Evolutionary conservation across 805 yeast species (phyloP).

Genomic region (Wickerhamiella sergipiensis): DNA sequence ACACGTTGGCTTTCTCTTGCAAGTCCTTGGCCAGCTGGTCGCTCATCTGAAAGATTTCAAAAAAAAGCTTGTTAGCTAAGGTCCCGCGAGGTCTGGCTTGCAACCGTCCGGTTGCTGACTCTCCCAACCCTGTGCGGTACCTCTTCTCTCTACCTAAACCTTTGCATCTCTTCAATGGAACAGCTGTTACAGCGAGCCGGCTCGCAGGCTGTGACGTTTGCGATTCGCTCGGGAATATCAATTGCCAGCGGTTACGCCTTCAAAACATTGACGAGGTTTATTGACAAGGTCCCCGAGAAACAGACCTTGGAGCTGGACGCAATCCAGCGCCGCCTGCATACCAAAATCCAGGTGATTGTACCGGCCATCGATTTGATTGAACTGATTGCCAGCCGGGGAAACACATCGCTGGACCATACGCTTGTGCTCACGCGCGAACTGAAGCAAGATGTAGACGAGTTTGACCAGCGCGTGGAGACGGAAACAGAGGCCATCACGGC

Average conservation of each 20-base stretch:
- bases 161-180: too few relatives aligned
- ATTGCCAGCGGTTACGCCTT: constrained; percentile 63
- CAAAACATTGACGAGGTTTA: constrained; percentile 42
- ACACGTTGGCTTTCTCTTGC: constrained; percentile 18
- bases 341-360: constrained; percentile 46
- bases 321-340: constrained; percentile 34
- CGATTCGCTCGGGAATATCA: constrained; percentile 61
- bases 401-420: constrained; percentile 34
- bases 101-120: too few relatives aligned
- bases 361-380: constrained; percentile 57
- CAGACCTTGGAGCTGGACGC: constrained; percentile 34
- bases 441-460: constrained; percentile 42
- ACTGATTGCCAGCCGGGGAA: constrained; percentile 29
- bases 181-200: constrained; percentile 34
- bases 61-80: background rate
- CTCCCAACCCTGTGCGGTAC: too few relatives aligned
- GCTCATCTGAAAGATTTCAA: constrained; percentile 9
- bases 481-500: constrained; percentile 24
- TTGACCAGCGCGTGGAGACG: constrained; percentile 36
- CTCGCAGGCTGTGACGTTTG: constrained; percentile 66
- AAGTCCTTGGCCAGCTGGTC: constrained; percentile 18
- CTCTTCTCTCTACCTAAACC: background rate
- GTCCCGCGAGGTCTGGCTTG: too few relatives aligned
- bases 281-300: constrained; percentile 29
- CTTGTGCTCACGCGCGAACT: constrained; percentile 41